Evolutionary conservation across 768 basidiomycete genomes (phyloP), one percentile per base, ranked within the genome.

Genomic region (Suillus subaureus): DNA sequence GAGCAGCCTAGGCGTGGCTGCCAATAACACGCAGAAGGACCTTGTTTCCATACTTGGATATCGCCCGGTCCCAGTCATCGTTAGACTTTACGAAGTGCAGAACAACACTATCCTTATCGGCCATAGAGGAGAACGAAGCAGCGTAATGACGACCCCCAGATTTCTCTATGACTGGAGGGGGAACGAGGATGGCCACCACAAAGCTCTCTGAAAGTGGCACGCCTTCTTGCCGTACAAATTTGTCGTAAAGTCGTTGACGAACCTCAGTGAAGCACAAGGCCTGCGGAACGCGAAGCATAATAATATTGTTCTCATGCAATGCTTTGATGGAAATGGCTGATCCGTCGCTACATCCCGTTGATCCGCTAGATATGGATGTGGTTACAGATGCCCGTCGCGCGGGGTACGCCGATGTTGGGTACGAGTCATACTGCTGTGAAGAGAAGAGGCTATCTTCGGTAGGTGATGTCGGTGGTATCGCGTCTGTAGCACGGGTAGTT

Each of bases 171-270:
- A 67, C 61, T 11, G 70, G 39, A 64, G 70, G 42, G 26, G 82
- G 81, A 63, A 85, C 79, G 56, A 84, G 71, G 68, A 87, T 83
- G 23, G 84, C 85, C 39, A 92, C 75, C 9, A 80, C 81, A 72
- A 92, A 92, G 1, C 80, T 75, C 8, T 82, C 77, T 0, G 81
- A 81, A 28, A 92, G 83, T 15, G 81, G 79, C 51, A 87, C 69
- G 57, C 82, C 83, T 73, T 88, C 89, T 70, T 87, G 84, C 28
- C 82, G 79, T n/a, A 84, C 81, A 71, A 93, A 88, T 70, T 91
- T 92, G 63, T 88, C 85, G 67, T 84, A 83, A 31, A 93, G 78
- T 57, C 84, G 83, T 61, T 78, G 77, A 65, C 88, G 87, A 18
- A 92, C 70, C 54, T 87, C 86, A 21, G 74, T 70, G 63, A 87